These are phyloP conservation scores for Aspergillus alliaceus DNA, from an alignment of 2,329 filamentous ascomycete genomes.

Conservation along the genomic window DNA sequence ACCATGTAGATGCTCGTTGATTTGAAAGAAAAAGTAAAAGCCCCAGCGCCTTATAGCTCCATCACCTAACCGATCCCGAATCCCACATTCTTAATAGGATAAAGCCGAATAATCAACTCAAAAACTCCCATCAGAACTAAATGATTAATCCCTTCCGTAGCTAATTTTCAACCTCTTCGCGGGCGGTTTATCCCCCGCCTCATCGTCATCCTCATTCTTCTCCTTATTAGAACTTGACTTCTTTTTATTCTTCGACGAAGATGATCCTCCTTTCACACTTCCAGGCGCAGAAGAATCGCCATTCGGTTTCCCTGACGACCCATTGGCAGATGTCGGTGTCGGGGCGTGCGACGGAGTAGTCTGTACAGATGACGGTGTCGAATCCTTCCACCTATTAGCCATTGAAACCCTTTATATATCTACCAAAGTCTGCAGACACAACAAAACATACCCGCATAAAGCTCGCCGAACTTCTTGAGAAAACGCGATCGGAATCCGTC, in stretches of 20 bases:
- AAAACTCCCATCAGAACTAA: constrained; percentile 3
- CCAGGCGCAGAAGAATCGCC: constrained; percentile 25
- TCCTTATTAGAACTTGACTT: constrained; percentile 31
- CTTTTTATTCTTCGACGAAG: constrained; percentile 44
- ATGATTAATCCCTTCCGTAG: constrained; percentile 42
- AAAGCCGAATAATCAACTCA: constrained; percentile 5
- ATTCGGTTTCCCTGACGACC: constrained; percentile 28
- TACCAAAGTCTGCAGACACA: too few species aligned
- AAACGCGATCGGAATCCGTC: constrained; percentile 48
- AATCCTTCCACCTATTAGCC: constrained; percentile 32
- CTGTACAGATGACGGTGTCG: constrained; percentile 44
- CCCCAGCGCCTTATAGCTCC: constrained; percentile 1
- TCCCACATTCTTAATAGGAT: constrained; percentile 5
- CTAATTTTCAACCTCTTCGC: constrained; percentile 48
- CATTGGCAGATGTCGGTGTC: constrained; percentile 44
- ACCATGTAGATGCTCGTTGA: neutral
- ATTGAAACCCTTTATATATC: neutral
- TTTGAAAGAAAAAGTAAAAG: neutral
- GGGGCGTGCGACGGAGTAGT: constrained; percentile 49
- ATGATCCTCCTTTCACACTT: constrained; percentile 33
- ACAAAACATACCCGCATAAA: constrained; percentile 42
- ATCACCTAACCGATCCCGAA: neutral
- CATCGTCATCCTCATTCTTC: constrained; percentile 34
- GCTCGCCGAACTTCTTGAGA: constrained; percentile 50
- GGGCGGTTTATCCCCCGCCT: constrained; percentile 37